Conservation (phyloP, 179 eudicot species). For the Corrigiola litoralis region DNA sequence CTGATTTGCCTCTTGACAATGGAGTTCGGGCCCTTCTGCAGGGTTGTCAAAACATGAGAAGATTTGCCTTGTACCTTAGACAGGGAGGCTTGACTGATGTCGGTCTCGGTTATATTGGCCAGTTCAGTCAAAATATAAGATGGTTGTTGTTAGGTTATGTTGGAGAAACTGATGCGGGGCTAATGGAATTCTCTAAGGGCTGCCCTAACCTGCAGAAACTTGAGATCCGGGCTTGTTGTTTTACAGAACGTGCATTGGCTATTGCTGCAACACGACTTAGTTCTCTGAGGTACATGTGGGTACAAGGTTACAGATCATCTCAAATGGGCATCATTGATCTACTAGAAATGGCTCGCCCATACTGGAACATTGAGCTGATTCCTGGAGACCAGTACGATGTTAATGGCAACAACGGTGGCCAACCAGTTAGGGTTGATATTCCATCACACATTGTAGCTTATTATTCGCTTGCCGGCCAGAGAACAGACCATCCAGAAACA, state of each 20-base stretch:
- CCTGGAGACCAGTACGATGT: constrained; percentile 43
- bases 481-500: constrained; percentile 60
- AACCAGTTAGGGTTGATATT: constrained; percentile 30
- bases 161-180: constrained; percentile 77
- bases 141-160: constrained; percentile 90
- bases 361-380: constrained; percentile 81
- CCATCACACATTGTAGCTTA: constrained; percentile 87
- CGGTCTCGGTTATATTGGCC: constrained; percentile 72
- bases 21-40: constrained; percentile 66
- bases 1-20: constrained; percentile 81
- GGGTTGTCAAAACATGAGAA: constrained; percentile 59
- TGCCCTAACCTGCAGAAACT: constrained; percentile 80
- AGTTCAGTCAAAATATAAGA: constrained; percentile 52
- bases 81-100: constrained; percentile 74
- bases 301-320: constrained; percentile 68
- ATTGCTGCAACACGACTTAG: constrained; percentile 41
- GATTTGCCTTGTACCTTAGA: constrained; percentile 77
- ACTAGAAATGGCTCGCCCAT: constrained; percentile 53
- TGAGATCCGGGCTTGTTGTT: constrained; percentile 78
- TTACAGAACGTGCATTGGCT: constrained; percentile 71
- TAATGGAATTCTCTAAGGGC: constrained; percentile 63
- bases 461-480: constrained; percentile 73
- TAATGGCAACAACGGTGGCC: constrained; percentile 30
- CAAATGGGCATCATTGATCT: constrained; percentile 37
- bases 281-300: constrained; percentile 88